These are phyloP conservation scores for Skeletonema grethae DNA, from an alignment of 108 stramenopile species.

Conservation along the genomic window DNA sequence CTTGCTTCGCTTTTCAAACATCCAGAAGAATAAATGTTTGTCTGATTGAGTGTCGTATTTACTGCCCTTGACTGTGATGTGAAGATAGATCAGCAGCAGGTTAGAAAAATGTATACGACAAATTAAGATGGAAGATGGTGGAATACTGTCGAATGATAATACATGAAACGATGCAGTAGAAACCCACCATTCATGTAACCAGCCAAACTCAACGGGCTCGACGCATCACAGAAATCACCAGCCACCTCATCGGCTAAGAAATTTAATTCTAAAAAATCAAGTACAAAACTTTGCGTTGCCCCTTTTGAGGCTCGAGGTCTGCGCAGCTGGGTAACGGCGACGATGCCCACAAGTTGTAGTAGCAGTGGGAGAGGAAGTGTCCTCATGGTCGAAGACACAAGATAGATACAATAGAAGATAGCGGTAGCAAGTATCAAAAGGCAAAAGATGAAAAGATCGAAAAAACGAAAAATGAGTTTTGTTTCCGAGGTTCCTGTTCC, in stretches of 20 bases:
- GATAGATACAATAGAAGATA: no score
- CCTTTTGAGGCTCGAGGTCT: not conserved
- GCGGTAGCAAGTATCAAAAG: no score
- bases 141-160: no score
- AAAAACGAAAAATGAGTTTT: no score
- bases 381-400: no score
- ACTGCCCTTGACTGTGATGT: constrained; percentile 37
- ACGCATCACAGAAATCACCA: constrained; percentile 48
- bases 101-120: not conserved
- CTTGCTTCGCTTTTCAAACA: constrained; percentile 88
- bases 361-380: not conserved
- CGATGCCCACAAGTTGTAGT: not conserved
- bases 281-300: not conserved
- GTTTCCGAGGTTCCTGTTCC: not conserved
- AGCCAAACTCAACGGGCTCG: constrained; percentile 37
- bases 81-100: not conserved
- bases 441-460: no score
- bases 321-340: not conserved
- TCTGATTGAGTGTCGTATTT: constrained; percentile 58
- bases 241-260: constrained; percentile 29
- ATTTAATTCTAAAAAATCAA: constrained; percentile 22
- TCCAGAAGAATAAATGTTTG: constrained; percentile 95
- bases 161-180: no score
- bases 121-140: not conserved
- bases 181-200: constrained; percentile 51